Conservation (phyloP, 441 rosid species). For the Euphorbia celastroides region DNA sequence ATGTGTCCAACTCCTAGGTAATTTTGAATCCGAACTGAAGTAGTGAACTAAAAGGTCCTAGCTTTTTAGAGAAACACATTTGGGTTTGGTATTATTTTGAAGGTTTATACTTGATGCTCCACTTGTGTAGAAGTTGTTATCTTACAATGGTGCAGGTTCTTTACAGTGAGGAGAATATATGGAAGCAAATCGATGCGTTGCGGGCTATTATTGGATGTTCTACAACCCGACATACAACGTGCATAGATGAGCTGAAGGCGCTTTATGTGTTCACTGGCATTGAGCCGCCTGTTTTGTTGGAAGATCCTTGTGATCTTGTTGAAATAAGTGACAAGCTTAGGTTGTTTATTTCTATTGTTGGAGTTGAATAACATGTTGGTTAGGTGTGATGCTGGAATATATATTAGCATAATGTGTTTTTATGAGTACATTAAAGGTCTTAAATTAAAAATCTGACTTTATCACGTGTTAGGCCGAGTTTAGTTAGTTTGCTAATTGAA, state of each 20-base stretch:
- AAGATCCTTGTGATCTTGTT: slow-evolving; percentile 33
- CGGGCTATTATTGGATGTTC: slow-evolving; percentile 21
- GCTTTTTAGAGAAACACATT: no score
- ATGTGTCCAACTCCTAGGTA: no score
- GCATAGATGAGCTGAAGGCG: slow-evolving; percentile 54
- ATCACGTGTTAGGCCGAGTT: no score
- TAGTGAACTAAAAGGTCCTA: no score
- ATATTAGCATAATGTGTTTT: not conserved
- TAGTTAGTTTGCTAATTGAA: no score
- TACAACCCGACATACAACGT: slow-evolving; percentile 26
- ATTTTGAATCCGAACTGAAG: no score
- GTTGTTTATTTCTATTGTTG: slow-evolving; percentile 71
- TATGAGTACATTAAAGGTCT: no score
- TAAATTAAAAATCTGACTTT: no score
- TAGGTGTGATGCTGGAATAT: not conserved
- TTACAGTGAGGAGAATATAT: slow-evolving; percentile 40
- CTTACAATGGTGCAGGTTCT: slow-evolving; percentile 24
- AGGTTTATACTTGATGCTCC: no score
- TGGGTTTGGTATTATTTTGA: no score
- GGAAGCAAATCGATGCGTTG: slow-evolving; percentile 60
- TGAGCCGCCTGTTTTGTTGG: slow-evolving; percentile 45
- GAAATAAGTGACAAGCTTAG: slow-evolving; percentile 46
- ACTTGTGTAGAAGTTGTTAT: not conserved
- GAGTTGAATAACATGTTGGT: slow-evolving; percentile 45
- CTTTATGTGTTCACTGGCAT: slow-evolving; percentile 69